phyloP scores from a whole-genome alignment of 2,329 filamentous ascomycete genomes.

The Cladosporium sphaerospermum region DNA sequence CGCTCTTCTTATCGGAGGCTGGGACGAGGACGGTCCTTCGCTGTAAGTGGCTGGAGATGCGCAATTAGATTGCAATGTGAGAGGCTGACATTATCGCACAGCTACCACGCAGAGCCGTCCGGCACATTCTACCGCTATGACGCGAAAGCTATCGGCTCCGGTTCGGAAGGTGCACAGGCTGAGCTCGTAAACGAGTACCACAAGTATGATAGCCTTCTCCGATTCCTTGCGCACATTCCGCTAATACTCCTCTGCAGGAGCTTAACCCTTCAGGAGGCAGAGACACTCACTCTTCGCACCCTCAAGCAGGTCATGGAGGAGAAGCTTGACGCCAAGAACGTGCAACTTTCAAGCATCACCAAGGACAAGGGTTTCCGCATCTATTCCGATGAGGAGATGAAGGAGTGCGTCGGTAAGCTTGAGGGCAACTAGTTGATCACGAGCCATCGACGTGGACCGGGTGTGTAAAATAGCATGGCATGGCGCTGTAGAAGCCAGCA shows the following conservation, averaged over 20 bases:
- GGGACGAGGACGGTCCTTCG: constrained; percentile 93
- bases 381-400: constrained; percentile 98
- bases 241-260: constrained; percentile 41
- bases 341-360: constrained; percentile 94
- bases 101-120: constrained; percentile 94
- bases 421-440: constrained; percentile 39
- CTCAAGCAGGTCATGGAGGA: constrained; percentile 99
- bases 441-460: background rate
- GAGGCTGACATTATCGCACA: constrained; percentile 26
- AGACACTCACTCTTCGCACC: constrained; percentile 93
- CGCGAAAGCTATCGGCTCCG: constrained; percentile 96
- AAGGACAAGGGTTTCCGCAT: constrained; percentile 98
- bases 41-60: constrained; percentile 47
- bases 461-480: constrained; percentile 6
- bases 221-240: background rate
- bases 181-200: constrained; percentile 99
- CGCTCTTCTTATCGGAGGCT: constrained; percentile 90
- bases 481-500: constrained; percentile 1
- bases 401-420: constrained; percentile 77
- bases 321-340: constrained; percentile 98
- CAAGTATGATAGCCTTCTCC: constrained; percentile 46
- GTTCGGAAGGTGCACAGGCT: constrained; percentile 93
- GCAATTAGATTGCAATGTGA: background rate
- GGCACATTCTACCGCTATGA: constrained; percentile 99
- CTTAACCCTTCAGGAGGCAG: constrained; percentile 83